Conservation (phyloP, 1,139 yeast species). For the Blastobotrys persicus region DNA sequence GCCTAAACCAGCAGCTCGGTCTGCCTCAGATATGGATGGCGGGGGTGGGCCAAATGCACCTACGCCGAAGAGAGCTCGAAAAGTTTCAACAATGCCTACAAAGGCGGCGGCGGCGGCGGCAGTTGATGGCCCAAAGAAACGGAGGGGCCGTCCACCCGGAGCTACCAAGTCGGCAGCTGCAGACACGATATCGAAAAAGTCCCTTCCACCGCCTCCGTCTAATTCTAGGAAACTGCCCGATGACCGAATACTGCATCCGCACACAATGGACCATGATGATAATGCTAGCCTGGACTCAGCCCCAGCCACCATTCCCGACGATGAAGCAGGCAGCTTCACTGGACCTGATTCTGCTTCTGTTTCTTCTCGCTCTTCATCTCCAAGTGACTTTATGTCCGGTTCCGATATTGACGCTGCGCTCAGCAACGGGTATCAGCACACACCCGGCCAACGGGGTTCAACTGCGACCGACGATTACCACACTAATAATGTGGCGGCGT, state of each 20-base stretch:
- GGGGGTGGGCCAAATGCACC: slow-evolving; percentile 16
- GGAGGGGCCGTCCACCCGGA: slow-evolving; percentile 18
- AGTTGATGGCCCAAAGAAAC: slow-evolving; percentile 10
- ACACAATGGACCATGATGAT: background rate
- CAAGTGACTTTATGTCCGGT: slow-evolving; percentile 36
- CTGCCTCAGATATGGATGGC: slow-evolving; percentile 25
- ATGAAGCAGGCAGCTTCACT: slow-evolving; percentile 9
- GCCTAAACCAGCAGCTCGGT: slow-evolving; percentile 26
- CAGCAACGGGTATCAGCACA: slow-evolving; percentile 12
- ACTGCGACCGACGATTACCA: slow-evolving; percentile 8
- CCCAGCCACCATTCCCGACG: slow-evolving; percentile 1
- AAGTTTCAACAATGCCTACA: slow-evolving; percentile 14
- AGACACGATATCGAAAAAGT: background rate
- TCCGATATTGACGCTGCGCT: slow-evolving; percentile 31
- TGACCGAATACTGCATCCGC: background rate
- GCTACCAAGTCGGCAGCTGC: slow-evolving; percentile 8
- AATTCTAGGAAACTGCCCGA: background rate
- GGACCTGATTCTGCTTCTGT: slow-evolving; percentile 33
- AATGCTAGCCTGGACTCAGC: background rate
- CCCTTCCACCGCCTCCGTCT: background rate
- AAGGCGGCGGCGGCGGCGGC: slow-evolving; percentile 8
- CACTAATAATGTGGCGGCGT: slow-evolving; percentile 15
- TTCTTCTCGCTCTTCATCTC: slow-evolving; percentile 36
- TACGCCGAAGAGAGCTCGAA: slow-evolving; percentile 21
- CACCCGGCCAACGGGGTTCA: slow-evolving; percentile 4